A percentile compares a stretch with the other conserved stretches of the same genome.
Conservation (phyloP, 129 eudicot genomes). For the Flaveria robusta region DNA sequence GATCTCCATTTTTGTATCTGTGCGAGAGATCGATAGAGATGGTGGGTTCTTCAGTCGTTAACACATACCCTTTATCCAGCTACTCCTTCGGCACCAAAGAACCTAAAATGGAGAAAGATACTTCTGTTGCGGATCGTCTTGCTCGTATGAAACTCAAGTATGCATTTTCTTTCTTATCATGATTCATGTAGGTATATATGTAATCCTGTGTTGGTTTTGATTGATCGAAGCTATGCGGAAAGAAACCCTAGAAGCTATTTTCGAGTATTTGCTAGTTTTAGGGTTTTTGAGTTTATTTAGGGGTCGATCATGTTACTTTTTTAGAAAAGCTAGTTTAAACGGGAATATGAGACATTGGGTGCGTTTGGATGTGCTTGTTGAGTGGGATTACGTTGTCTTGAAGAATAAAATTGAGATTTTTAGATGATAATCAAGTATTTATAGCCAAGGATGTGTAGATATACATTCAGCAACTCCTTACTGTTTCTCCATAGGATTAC, state of each 20-base stretch:
- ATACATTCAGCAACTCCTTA: too few species aligned
- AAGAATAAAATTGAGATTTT: not conserved
- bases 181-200: not conserved
- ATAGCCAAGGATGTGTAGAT: not conserved
- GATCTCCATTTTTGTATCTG: not conserved
- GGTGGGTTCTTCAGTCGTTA: constrained; percentile 59
- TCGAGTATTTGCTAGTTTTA: not conserved
- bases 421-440: not conserved
- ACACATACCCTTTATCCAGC: constrained; percentile 73
- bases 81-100: constrained; percentile 90
- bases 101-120: constrained; percentile 84
- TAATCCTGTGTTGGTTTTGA: not conserved
- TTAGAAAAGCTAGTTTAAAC: not conserved
- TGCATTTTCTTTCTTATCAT: not conserved
- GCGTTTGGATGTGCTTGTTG: not conserved
- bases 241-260: constrained; percentile 22
- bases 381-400: not conserved
- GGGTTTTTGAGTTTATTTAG: constrained; percentile 5
- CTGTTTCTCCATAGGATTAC: not conserved
- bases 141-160: constrained; percentile 93
- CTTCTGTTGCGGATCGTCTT: constrained; percentile 85
- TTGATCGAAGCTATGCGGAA: not conserved
- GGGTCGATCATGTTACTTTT: not conserved
- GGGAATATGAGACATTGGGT: too few species aligned
- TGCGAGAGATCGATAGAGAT: constrained; percentile 31